Evolutionary conservation across 331 rosid genomes (phyloP).

Genomic region (Acacia concinna): DNA sequence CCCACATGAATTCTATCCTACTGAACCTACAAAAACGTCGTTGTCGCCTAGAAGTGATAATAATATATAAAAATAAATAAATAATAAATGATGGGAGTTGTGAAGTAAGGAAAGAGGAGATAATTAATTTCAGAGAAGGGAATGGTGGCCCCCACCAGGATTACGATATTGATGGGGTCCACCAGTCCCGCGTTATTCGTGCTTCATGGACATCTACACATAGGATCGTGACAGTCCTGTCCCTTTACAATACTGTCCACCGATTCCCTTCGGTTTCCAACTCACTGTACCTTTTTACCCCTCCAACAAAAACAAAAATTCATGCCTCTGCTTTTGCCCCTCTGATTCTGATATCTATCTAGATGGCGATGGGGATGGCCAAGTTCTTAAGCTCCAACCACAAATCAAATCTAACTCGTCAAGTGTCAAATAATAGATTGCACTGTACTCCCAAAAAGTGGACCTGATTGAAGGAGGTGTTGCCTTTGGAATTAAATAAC

Average conservation of each 20-base stretch:
- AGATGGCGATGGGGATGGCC: background rate
- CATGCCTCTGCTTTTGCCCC: background rate
- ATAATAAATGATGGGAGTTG: background rate
- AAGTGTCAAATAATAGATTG: background rate
- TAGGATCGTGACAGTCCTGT: background rate
- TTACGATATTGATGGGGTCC: constrained; percentile 26
- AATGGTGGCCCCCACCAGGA: constrained; percentile 31
- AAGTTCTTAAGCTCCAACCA: background rate
- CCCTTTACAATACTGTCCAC: background rate
- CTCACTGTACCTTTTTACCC: background rate
- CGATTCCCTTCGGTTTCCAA: background rate
- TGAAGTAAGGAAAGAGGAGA: background rate
- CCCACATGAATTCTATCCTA: background rate
- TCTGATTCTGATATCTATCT: background rate
- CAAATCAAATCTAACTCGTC: background rate
- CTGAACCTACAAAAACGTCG: background rate
- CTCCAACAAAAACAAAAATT: background rate
- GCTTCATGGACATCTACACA: background rate
- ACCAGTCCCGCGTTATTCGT: constrained; percentile 9
- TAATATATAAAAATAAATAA: background rate
- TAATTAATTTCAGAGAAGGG: too few species aligned
- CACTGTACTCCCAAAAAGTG: background rate
- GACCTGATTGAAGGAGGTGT: background rate
- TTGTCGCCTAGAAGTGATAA: background rate
- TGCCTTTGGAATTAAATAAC: background rate